phyloP scores from a whole-genome alignment of 768 basidiomycete species.

The Kwoniella dejecticola region DNA sequence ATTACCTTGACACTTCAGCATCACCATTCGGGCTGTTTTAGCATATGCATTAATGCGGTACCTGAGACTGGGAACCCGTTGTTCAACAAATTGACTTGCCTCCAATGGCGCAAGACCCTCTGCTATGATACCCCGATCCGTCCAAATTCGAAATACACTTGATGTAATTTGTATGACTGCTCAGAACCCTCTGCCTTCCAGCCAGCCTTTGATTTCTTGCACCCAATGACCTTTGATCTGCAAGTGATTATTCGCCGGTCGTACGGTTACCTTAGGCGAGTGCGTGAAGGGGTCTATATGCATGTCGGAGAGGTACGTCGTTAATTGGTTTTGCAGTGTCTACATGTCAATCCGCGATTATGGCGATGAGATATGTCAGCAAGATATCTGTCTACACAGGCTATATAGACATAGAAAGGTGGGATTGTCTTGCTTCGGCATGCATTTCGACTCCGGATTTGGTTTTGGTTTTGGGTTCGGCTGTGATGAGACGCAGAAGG shows the following conservation, averaged over 20 bases:
- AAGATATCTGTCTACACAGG: neutral
- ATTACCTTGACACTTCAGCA: no score
- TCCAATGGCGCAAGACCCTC: no score
- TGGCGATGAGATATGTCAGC: neutral
- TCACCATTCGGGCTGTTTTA: no score
- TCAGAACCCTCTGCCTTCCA: slow-evolving; percentile 29
- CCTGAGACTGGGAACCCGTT: no score
- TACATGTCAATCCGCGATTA: neutral
- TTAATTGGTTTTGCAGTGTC: slow-evolving; percentile 24
- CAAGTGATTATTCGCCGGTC: slow-evolving; percentile 27
- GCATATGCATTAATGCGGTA: no score
- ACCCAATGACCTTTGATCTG: slow-evolving; percentile 33
- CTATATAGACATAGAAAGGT: no score
- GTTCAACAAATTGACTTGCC: no score
- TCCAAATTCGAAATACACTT: no score
- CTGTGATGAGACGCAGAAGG: neutral
- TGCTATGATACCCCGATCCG: no score
- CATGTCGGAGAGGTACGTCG: slow-evolving; percentile 5
- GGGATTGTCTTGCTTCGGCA: neutral
- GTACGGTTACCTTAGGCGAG: slow-evolving; percentile 22
- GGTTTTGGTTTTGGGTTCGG: neutral
- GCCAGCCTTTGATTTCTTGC: slow-evolving; percentile 27
- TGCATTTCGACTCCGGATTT: neutral
- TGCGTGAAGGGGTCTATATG: slow-evolving; percentile 25
- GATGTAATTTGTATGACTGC: no score